A percentile compares a stretch with the other conserved stretches of the same genome.
phyloP scores from a whole-genome alignment of 768 basidiomycete genomes.

The Hebeloma cylindrosporum region DNA sequence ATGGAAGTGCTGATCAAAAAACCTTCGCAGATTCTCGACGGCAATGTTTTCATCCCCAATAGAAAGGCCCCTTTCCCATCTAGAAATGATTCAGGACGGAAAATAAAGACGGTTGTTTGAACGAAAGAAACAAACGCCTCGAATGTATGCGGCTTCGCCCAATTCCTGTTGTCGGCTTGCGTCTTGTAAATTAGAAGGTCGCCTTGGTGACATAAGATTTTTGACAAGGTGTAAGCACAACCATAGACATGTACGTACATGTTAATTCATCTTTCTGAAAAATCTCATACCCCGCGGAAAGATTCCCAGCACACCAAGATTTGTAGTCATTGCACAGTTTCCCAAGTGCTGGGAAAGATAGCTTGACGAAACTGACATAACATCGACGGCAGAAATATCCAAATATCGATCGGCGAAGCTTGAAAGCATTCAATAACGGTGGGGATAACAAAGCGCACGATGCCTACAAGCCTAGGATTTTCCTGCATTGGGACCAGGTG shows the following conservation, averaged over 20 bases:
- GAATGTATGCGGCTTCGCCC: conserved; percentile 62
- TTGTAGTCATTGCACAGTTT: conserved; percentile 67
- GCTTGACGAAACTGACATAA: conserved; percentile 69
- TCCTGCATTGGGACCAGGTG: conserved; percentile 17
- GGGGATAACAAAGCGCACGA: background rate
- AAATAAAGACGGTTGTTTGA: background rate
- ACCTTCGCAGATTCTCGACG: conserved; percentile 68
- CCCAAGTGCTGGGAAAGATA: conserved; percentile 72
- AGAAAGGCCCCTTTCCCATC: conserved; percentile 66
- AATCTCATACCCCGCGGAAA: conserved; percentile 46
- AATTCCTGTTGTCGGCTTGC: conserved; percentile 61
- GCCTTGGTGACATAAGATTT: conserved; percentile 24
- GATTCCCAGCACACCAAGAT: conserved; percentile 56
- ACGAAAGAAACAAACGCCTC: conserved; percentile 44
- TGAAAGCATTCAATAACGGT: background rate
- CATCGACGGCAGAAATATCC: conserved; percentile 82
- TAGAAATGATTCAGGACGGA: conserved; percentile 25
- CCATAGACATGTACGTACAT: conserved; percentile 15
- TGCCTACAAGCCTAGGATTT: conserved; percentile 24
- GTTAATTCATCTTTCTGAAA: conserved; percentile 54
- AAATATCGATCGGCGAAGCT: conserved; percentile 77
- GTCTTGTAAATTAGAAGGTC: conserved; percentile 62
- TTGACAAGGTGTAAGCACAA: no score
- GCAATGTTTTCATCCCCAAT: conserved; percentile 71
- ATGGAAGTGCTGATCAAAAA: conserved; percentile 86